Percentiles rank a stretch among this genome's conserved stretches.
phyloP scores from a whole-genome alignment of 306 rosid genomes.

The Adenanthera pavonina region DNA sequence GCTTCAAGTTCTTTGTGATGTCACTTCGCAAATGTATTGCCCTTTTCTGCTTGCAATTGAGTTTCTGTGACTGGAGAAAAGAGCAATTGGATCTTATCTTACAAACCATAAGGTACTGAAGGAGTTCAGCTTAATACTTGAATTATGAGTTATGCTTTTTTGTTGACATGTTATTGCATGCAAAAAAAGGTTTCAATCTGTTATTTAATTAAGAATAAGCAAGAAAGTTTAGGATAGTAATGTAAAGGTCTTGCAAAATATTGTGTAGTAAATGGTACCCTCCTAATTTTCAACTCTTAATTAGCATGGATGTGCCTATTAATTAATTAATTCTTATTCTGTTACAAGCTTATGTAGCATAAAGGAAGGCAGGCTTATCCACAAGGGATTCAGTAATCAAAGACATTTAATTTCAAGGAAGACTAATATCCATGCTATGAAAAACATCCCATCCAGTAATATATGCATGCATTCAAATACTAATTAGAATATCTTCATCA shows the following conservation, averaged over 20 bases:
- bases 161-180: neutral
- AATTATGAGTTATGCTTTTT: neutral
- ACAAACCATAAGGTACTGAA: neutral
- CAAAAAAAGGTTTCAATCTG: neutral
- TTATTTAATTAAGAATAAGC: neutral
- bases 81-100: neutral
- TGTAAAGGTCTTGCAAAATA: neutral
- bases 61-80: neutral
- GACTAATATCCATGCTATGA: slow-evolving; percentile 29
- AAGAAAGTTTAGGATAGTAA: neutral
- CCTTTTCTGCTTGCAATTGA: neutral
- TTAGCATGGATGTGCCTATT: slow-evolving; percentile 12
- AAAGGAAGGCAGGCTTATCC: slow-evolving; percentile 49
- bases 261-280: neutral
- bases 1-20: neutral
- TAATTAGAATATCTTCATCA: neutral
- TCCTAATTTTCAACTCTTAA: neutral
- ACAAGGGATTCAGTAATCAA: slow-evolving; percentile 49
- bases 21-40: slow-evolving; percentile 27
- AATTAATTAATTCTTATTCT: slow-evolving; percentile 27
- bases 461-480: neutral
- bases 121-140: neutral
- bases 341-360: slow-evolving; percentile 54
- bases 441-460: neutral
- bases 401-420: slow-evolving; percentile 44